Conservation (phyloP, 2,329 filamentous ascomycete genomes). For the Sporothrix protearum region DNA sequence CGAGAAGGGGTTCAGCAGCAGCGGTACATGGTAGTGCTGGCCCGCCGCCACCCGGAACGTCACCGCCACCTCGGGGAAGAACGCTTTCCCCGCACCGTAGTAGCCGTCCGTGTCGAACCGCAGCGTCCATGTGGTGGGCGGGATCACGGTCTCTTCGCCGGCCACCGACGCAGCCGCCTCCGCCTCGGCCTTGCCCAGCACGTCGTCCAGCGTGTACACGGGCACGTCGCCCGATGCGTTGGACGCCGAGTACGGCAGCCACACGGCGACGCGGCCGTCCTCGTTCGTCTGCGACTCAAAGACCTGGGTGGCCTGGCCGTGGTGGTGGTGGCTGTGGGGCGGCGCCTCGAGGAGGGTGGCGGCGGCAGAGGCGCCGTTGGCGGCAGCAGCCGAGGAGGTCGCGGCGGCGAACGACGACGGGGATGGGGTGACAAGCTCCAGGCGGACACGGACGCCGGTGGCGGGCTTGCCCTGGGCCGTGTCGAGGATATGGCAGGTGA, state of each 20-base stretch:
- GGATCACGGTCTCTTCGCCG: conserved; percentile 18
- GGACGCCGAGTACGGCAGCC: conserved; percentile 57
- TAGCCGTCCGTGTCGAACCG: conserved; percentile 70
- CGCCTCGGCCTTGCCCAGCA: conserved; percentile 43
- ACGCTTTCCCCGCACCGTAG: conserved; percentile 59
- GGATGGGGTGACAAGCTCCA: conserved; percentile 47
- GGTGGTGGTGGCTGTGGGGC: conserved; percentile 33
- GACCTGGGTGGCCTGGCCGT: conserved; percentile 41
- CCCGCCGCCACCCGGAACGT: conserved; percentile 50
- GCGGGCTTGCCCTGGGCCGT: conserved; percentile 71
- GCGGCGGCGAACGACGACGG: conserved; percentile 29
- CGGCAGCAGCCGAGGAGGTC: conserved; percentile 27
- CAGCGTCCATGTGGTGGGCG: conserved; percentile 60
- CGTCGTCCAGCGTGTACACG: conserved; percentile 56
- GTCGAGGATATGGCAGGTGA: conserved; percentile 85
- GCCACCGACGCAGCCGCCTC: conserved; percentile 31
- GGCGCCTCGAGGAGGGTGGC: conserved; percentile 26
- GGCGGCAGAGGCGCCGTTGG: conserved; percentile 32
- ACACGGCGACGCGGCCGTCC: conserved; percentile 69
- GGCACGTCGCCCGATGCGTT: conserved; percentile 54
- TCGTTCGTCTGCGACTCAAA: conserved; percentile 69
- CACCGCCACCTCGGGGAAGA: conserved; percentile 59
- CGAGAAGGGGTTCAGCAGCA: conserved; percentile 72
- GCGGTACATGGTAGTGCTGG: conserved; percentile 75
- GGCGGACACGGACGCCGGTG: conserved; percentile 61